Conservation (phyloP, 768 basidiomycete species). For the Suillus luteus region DNA sequence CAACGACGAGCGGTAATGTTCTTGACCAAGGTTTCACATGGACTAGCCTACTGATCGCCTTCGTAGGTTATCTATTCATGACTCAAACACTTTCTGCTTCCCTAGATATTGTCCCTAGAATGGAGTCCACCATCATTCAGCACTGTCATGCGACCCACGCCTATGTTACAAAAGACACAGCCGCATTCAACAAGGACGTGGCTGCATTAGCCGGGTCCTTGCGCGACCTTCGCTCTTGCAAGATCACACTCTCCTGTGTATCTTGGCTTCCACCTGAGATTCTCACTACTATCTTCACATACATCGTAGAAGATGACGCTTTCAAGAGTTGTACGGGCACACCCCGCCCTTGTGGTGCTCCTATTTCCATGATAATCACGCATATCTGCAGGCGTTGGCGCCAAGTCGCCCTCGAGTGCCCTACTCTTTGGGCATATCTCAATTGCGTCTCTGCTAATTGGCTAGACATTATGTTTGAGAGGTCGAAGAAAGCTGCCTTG, state of each 20-base stretch:
- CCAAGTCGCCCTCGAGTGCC: conserved; percentile 48
- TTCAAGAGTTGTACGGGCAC: not conserved
- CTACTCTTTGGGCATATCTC: conserved; percentile 57
- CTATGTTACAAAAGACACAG: conserved; percentile 21
- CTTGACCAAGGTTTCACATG: not conserved
- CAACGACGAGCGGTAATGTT: not conserved
- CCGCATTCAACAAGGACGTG: not conserved
- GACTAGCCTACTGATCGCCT: not conserved
- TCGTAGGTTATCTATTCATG: not conserved
- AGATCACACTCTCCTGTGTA: conserved; percentile 20
- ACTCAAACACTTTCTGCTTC: not conserved
- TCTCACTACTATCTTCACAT: conserved; percentile 24
- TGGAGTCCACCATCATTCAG: not conserved
- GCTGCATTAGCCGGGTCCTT: conserved; percentile 15
- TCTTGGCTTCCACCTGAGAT: conserved; percentile 26
- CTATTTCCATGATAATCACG: conserved; percentile 48
- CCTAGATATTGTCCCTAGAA: not conserved
- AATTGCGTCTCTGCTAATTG: conserved; percentile 35
- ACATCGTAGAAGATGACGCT: not conserved
- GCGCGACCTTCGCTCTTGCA: conserved; percentile 18
- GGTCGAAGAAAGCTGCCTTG: conserved; percentile 44
- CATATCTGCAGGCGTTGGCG: conserved; percentile 68
- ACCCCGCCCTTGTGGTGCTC: conserved; percentile 1
- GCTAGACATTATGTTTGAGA: conserved; percentile 45
- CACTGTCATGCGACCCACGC: not conserved